A percentile compares a stretch with the other conserved stretches of the same genome.
Conservation (phyloP, 345 rosid genomes). For the Gynandropsis gynandra region DNA sequence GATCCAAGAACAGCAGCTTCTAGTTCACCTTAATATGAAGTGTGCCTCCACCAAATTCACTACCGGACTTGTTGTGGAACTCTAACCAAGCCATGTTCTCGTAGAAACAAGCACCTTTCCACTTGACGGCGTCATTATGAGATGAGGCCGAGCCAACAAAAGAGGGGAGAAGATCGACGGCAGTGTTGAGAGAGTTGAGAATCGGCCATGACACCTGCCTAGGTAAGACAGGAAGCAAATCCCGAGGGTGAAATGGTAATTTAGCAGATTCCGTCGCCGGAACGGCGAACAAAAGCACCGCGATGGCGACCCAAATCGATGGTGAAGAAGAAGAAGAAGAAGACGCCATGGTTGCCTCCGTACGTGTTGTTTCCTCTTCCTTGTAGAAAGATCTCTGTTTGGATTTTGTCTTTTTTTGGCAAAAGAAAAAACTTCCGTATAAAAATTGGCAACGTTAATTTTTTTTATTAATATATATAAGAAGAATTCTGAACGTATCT, state of each 20-base stretch:
- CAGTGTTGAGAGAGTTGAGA: conserved; percentile 46
- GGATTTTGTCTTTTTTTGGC: too few relatives aligned
- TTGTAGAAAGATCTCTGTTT: conserved; percentile 1
- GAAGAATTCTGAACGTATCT: too few relatives aligned
- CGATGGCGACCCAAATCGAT: conserved; percentile 11
- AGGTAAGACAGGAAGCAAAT: conserved; percentile 67
- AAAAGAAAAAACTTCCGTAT: too few relatives aligned
- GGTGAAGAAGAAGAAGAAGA: conserved; percentile 17
- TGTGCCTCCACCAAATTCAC: conserved; percentile 84
- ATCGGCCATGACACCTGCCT: conserved; percentile 74
- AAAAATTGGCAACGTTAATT: too few relatives aligned
- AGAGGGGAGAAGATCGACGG: conserved; percentile 73
- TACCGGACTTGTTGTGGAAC: conserved; percentile 72
- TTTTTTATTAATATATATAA: too few relatives aligned
- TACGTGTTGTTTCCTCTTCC: conserved; percentile 15
- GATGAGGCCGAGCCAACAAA: conserved; percentile 76
- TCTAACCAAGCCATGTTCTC: conserved; percentile 78
- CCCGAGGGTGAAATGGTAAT: conserved; percentile 65
- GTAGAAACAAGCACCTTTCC: conserved; percentile 96
- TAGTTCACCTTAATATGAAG: conserved; percentile 66
- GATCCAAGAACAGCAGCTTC: background rate
- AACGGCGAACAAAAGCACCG: conserved; percentile 6
- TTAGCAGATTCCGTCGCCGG: conserved; percentile 20
- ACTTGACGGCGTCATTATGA: conserved; percentile 33
- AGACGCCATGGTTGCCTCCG: conserved; percentile 13